Evolutionary conservation across 257 asterid species (phyloP), one percentile per base, ranked within the genome.

Genomic region (Solanum neorickii): DNA sequence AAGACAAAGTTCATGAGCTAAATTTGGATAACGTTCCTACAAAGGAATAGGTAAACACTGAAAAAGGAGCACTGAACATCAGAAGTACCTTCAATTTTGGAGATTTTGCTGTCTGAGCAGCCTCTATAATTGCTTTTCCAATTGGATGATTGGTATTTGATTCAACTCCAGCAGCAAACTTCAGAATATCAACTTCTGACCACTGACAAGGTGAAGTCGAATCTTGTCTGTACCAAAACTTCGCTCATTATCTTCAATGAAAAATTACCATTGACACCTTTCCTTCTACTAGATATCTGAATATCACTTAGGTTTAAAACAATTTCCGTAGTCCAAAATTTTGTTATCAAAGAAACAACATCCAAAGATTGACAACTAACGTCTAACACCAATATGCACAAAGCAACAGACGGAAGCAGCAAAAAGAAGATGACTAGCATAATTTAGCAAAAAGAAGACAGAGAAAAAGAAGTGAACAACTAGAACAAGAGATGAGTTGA

Each of bases 91-190:
- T 93, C 84, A 90, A 85, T 72, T 77, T 89, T 73, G 91, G 91
- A 88, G 94, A 93, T 86, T 94, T 92, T 78, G 86, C 87, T 74
- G 93, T 90, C 88, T 84, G 94, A 83, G 99, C 99, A 84, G 99
- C 99, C 91, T 93, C 93, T 23, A 96, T 97, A 41, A 97, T 97
- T 87, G 99, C 98, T 92, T 96, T 97, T 86, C 99, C 99, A 84
- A 97, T 95, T 84, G 99, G 99, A 91, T 97, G 99, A 89, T 93
- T 96, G 56, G 99, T 96, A 91, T 94, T 95, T 27, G 95, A 93
- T 91, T 97, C 99, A 87, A 97, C 98, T 88, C 98, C 99, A 89
- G 99, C 98, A 27, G 99, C 99, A 66, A 97, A 89, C 92, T 89
- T 93, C 91, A 97, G 89, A 87, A 97, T 88, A 68, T 97, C 99